Conservation (phyloP, 2,329 filamentous ascomycete genomes). For the Penicillium sp. region DNA sequence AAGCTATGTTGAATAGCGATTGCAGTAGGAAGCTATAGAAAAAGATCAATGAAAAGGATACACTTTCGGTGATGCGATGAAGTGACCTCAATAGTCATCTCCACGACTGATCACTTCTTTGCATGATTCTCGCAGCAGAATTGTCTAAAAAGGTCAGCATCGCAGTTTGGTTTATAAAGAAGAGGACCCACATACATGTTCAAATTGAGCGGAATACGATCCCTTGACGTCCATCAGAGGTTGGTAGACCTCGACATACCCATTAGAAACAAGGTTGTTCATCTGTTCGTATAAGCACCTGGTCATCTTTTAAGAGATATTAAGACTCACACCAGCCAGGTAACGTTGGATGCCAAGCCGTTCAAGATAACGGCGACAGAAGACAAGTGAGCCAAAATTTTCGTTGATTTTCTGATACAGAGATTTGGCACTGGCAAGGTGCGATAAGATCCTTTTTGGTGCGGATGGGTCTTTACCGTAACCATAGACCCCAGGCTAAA, state of each 20-base stretch:
- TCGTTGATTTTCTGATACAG: slow-evolving; percentile 59
- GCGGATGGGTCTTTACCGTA: slow-evolving; percentile 48
- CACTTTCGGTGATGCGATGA: background rate
- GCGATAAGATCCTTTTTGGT: slow-evolving; percentile 31
- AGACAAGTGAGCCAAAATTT: slow-evolving; percentile 62
- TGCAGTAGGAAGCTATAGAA: background rate
- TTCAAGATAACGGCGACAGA: slow-evolving; percentile 62
- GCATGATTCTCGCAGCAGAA: slow-evolving; percentile 44
- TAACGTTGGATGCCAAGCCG: slow-evolving; percentile 62
- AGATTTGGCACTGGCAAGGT: slow-evolving; percentile 54
- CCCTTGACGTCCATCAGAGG: slow-evolving; percentile 59
- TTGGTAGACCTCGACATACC: slow-evolving; percentile 56
- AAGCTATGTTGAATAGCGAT: background rate
- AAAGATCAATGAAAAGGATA: background rate
- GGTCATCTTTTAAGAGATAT: no score
- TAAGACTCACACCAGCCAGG: slow-evolving; percentile 51
- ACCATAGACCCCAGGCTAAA: slow-evolving; percentile 52
- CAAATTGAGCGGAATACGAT: slow-evolving; percentile 64
- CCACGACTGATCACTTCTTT: slow-evolving; percentile 57
- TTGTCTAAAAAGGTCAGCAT: slow-evolving; percentile 40
- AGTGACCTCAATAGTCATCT: slow-evolving; percentile 47
- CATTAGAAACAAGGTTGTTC: slow-evolving; percentile 57
- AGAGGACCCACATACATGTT: slow-evolving; percentile 47
- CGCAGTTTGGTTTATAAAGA: slow-evolving; percentile 1
- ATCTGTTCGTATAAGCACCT: slow-evolving; percentile 41